Evolutionary conservation across 2,329 filamentous ascomycete genomes (phyloP).

Genomic region (Metarhizium robertsii): DNA sequence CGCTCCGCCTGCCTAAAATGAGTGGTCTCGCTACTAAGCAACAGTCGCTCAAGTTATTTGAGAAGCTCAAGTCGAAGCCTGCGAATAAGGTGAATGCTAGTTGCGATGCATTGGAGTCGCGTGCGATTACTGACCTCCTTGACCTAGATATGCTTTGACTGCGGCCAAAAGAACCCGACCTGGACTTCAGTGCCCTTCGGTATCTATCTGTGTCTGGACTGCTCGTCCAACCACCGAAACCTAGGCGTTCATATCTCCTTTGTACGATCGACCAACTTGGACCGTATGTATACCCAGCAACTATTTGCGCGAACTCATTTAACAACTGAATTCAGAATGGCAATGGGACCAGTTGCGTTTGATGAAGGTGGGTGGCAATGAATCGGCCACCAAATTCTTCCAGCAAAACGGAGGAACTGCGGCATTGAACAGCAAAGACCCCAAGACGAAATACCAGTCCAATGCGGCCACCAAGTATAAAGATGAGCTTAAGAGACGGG

Average conservation of each 20-base stretch:
- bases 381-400: conserved; percentile 97
- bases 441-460: conserved; percentile 94
- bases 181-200: conserved; percentile 97
- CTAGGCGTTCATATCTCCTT: conserved; percentile 98
- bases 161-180: conserved; percentile 92
- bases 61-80: conserved; percentile 89
- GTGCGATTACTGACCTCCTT: neutral
- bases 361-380: conserved; percentile 98
- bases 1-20: conserved; percentile 35
- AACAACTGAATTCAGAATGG: conserved; percentile 54
- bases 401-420: conserved; percentile 92
- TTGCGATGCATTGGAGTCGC: neutral
- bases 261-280: conserved; percentile 94
- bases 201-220: conserved; percentile 97
- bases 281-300: conserved; percentile 58
- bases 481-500: conserved; percentile 83
- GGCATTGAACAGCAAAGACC: conserved; percentile 89
- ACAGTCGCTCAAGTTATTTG: conserved; percentile 94
- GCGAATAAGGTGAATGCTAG: conserved; percentile 74
- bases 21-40: conserved; percentile 73
- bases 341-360: conserved; percentile 96
- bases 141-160: conserved; percentile 89
- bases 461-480: conserved; percentile 95
- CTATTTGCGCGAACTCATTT: conserved; percentile 9
- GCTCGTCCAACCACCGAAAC: conserved; percentile 93